Evolutionary conservation across 805 yeast genomes (phyloP).

Genomic region (Saccharomycopsis amapae): DNA sequence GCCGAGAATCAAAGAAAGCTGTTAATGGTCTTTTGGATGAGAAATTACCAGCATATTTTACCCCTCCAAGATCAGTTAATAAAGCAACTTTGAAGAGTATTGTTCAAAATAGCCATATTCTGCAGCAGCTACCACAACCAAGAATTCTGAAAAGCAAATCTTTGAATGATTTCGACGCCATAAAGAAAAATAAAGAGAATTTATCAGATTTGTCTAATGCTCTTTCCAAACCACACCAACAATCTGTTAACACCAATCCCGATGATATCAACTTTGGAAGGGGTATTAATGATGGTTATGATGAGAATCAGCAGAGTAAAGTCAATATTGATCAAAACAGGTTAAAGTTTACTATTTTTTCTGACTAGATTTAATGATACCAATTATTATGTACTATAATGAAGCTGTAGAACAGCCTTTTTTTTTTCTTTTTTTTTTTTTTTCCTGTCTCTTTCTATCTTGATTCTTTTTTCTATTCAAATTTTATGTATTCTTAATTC

Average conservation of each 20-base stretch:
- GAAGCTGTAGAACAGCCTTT: neutral
- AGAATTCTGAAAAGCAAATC: neutral
- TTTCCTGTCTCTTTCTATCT: neutral
- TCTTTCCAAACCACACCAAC: too few relatives aligned
- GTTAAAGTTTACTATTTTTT: constrained; percentile 3
- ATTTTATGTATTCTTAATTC: too few relatives aligned
- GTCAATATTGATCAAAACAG: neutral
- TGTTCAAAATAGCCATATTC: neutral
- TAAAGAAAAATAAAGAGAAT: neutral
- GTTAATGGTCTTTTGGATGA: constrained; percentile 1
- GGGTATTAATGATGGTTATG: constrained; percentile 10
- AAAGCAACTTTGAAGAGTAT: constrained; percentile 1
- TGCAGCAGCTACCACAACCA: neutral
- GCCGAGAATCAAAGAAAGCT: neutral
- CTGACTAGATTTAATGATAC: neutral
- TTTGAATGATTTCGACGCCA: neutral
- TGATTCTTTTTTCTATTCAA: too few relatives aligned
- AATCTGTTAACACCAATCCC: neutral
- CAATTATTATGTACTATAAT: too few relatives aligned
- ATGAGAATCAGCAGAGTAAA: neutral
- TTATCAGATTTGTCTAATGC: too few relatives aligned
- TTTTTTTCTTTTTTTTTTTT: neutral
- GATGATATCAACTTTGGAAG: constrained; percentile 8
- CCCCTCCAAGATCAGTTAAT: constrained; percentile 16
- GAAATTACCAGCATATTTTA: constrained; percentile 10